phyloP scores from a whole-genome alignment of 139 green algal species.

The Picochlorum sp. region DNA sequence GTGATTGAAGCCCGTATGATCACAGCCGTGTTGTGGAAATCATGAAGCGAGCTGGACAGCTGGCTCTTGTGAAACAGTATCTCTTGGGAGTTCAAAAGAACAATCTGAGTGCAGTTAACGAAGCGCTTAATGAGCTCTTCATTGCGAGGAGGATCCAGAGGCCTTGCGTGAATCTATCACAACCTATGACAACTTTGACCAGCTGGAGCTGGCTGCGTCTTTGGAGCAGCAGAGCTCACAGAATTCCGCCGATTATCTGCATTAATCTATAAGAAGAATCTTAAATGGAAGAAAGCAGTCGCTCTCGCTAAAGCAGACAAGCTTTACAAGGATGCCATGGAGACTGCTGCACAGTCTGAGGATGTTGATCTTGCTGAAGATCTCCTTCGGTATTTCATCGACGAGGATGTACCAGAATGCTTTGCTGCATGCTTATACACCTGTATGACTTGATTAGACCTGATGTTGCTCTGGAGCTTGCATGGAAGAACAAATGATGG shows the following conservation, averaged over 20 bases:
- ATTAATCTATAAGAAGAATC: constrained; percentile 88
- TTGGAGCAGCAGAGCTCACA: constrained; percentile 95
- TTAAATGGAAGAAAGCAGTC: constrained; percentile 80
- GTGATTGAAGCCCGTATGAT: constrained; percentile 88
- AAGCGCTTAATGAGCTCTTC: constrained; percentile 90
- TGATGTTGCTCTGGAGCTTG: constrained; percentile 90
- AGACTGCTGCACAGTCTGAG: constrained; percentile 69
- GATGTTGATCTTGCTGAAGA: constrained; percentile 82
- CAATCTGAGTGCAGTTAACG: constrained; percentile 84
- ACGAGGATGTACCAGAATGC: constrained; percentile 78
- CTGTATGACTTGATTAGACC: constrained; percentile 93
- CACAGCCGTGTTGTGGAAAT: constrained; percentile 88
- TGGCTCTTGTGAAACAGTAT: constrained; percentile 90
- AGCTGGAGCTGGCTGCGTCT: constrained; percentile 49
- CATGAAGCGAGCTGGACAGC: constrained; percentile 70
- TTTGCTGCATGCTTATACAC: constrained; percentile 95
- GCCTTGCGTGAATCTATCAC: constrained; percentile 71
- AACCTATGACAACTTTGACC: constrained; percentile 97
- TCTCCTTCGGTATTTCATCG: constrained; percentile 84
- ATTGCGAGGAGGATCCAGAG: constrained; percentile 92
- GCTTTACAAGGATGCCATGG: constrained; percentile 90
- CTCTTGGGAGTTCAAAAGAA: constrained; percentile 84
- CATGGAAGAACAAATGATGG: constrained; percentile 91
- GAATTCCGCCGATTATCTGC: constrained; percentile 90
- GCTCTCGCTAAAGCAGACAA: constrained; percentile 78